Evolutionary conservation across 163 green algal genomes (phyloP), one percentile per base, ranked within the genome.

Genomic region (Scenedesmus sp.): DNA sequence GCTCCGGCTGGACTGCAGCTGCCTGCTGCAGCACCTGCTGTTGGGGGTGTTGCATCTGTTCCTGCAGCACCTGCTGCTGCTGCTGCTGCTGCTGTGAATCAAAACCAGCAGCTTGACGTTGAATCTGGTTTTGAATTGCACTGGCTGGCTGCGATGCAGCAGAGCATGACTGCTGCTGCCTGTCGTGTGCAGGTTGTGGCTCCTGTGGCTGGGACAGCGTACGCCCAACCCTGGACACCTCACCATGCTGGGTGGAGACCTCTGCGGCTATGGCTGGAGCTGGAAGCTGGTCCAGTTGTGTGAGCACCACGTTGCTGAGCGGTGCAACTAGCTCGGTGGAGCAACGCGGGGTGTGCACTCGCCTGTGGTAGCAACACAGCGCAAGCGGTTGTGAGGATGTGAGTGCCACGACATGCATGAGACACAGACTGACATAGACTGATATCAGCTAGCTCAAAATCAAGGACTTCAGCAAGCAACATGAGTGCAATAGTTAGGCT

Each of bases 11-110:
- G 12, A 46, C 72, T 81, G 72, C 30, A 43, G 30, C 51, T 59
- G 26, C 22, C 37, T 42, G 59, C 40, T 89, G 37, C 9, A 53
- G 40, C 42, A 40, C 13, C 7, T 81, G 16, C 51, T 70, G 51
- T n/a, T 82, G 72, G 18, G 12, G 49, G 61, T 68, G 35, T 20
- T 59, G 44, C 82, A 24, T 56, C 51, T 85, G 73, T 4, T 44
- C n/a, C 65, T 83, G 43, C 35, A 53, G 61, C 22, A 30, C 16
- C 30, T 87, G 84, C 42, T 89, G 84, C 84, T 81, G 56, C 70
- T 26, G 42, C 53, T 42, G 35, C 42, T n/a, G 76, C 76, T 83
- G 76, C 76, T 59, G 7, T 13, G 20, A 4, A 0, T 51, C 18
- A 35, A 44, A 12, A 15, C 13, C 20, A 12, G 20, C 56, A 9